Percentiles rank a stretch among this genome's conserved stretches.
Conservation (phyloP, 1,284 basidiomycete genomes). For the Ganoderma multipileum region DNA sequence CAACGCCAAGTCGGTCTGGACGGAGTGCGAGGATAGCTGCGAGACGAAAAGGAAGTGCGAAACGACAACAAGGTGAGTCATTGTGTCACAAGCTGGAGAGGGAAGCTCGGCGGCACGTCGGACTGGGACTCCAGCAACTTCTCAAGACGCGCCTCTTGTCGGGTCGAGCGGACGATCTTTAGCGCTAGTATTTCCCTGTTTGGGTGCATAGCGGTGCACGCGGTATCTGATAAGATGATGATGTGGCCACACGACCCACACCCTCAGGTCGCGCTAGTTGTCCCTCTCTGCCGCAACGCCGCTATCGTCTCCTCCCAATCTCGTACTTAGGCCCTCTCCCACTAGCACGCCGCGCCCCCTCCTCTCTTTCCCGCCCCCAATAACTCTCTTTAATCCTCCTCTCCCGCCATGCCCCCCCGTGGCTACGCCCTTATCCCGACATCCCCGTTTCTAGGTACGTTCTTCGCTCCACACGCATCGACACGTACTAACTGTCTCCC, state of each 20-base stretch:
- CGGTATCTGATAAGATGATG: constrained; percentile 31
- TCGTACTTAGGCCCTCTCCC: constrained; percentile 9
- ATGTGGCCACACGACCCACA: constrained; percentile 8
- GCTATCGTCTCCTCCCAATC: constrained; percentile 5
- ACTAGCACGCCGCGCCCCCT: constrained; percentile 7
- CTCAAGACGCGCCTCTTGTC: too few relatives aligned
- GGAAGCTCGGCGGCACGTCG: too few relatives aligned
- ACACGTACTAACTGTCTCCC: not conserved
- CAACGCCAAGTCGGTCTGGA: not conserved
- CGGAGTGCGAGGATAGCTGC: not conserved
- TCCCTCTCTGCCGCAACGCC: not conserved
- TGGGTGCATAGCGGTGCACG: too few relatives aligned
- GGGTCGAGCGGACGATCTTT: too few relatives aligned
- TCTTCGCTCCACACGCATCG: not conserved
- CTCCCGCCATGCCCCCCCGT: constrained; percentile 20
- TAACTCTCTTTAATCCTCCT: not conserved
- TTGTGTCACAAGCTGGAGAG: too few relatives aligned
- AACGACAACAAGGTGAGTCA: not conserved
- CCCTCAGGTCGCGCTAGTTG: not conserved
- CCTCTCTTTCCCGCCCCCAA: constrained; percentile 5
- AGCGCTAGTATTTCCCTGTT: too few relatives aligned
- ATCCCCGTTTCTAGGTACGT: constrained; percentile 23
- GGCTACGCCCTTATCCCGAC: constrained; percentile 27
- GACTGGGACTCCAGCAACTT: too few relatives aligned
- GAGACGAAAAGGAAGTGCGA: not conserved